These are phyloP conservation scores for Aspergillus spinulosporus DNA, from an alignment of 2,329 filamentous ascomycete genomes.

Conservation along the genomic window DNA sequence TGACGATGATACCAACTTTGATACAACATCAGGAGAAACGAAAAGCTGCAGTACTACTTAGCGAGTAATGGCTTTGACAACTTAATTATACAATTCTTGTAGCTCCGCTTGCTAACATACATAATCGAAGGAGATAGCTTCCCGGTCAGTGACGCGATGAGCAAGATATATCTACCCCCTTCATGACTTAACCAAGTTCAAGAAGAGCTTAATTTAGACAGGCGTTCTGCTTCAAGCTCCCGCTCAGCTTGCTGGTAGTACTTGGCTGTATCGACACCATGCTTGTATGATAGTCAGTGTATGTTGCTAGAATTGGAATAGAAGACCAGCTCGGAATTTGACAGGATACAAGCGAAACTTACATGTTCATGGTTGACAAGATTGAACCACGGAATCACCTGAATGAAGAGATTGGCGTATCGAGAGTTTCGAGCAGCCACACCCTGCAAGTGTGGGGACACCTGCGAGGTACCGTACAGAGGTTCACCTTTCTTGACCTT, in stretches of 20 bases:
- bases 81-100: constrained; percentile 9
- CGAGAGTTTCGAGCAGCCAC: constrained; percentile 89
- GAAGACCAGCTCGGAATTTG: neutral
- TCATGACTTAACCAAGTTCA: constrained; percentile 17
- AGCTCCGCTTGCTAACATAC: neutral
- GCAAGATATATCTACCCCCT: constrained; percentile 15
- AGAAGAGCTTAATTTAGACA: constrained; percentile 32
- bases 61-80: neutral
- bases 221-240: constrained; percentile 79
- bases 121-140: constrained; percentile 26
- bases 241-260: constrained; percentile 95
- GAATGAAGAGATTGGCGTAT: constrained; percentile 80
- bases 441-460: constrained; percentile 90
- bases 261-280: constrained; percentile 97
- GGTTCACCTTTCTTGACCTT: constrained; percentile 92
- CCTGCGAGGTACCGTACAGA: constrained; percentile 75
- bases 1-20: constrained; percentile 20
- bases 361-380: constrained; percentile 88
- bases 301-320: constrained; percentile 6
- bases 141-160: constrained; percentile 11
- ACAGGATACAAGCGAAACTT: constrained; percentile 21
- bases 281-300: constrained; percentile 51
- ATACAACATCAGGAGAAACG: neutral
- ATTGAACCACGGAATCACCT: constrained; percentile 94
- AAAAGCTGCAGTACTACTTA: neutral